phyloP scores from a whole-genome alignment of 768 basidiomycete species.

The Mycena kentingensis region DNA sequence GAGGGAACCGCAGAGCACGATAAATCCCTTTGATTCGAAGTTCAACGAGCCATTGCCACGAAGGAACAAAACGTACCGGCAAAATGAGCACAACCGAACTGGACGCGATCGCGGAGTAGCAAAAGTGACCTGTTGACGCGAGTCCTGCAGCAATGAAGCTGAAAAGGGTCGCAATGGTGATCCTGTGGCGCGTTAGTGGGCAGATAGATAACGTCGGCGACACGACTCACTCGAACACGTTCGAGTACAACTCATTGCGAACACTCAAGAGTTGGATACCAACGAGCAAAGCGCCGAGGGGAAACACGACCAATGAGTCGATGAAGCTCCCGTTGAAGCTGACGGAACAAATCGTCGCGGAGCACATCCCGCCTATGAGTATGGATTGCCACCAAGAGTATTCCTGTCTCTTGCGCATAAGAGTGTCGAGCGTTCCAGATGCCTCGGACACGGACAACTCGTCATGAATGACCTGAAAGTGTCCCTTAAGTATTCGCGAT shows the following conservation, averaged over 20 bases:
- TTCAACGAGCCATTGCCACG: conserved; percentile 9
- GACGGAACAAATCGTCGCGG: conserved; percentile 70
- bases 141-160: conserved; percentile 80
- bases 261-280: conserved; percentile 70
- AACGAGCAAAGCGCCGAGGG: conserved; percentile 75
- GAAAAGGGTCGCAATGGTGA: conserved; percentile 76
- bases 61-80: conserved; percentile 43
- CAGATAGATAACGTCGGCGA: neutral
- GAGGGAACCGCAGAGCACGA: conserved; percentile 71
- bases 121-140: conserved; percentile 67
- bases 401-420: conserved; percentile 68
- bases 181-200: conserved; percentile 41
- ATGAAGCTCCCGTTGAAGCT: conserved; percentile 77
- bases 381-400: conserved; percentile 64
- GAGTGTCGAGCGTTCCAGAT: conserved; percentile 61
- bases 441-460: conserved; percentile 74
- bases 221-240: conserved; percentile 68
- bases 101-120: conserved; percentile 80
- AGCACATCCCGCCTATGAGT: conserved; percentile 77
- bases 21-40: conserved; percentile 49
- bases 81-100: conserved; percentile 79
- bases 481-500: neutral
- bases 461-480: conserved; percentile 76
- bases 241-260: conserved; percentile 76
- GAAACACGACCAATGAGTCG: conserved; percentile 71